These are phyloP conservation scores for Eimeria acervulina DNA, from an alignment of 169 alveolate genomes.

Conservation along the genomic window DNA sequence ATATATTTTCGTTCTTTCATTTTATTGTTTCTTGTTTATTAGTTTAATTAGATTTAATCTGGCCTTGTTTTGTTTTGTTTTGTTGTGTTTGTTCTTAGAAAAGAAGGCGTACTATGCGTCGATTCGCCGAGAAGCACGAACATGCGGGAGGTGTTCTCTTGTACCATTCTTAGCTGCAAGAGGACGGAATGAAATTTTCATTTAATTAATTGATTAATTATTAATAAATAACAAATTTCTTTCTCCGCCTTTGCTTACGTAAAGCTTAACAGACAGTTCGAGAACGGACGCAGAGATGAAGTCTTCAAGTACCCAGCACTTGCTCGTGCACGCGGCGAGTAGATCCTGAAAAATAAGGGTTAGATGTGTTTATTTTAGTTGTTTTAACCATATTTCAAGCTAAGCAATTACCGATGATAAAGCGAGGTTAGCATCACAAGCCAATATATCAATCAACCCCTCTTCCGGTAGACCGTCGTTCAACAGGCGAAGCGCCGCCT, in stretches of 20 bases:
- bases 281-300: neutral
- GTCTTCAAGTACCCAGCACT: slow-evolving; percentile 7
- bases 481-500: neutral
- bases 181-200: neutral
- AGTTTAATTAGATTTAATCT: no score
- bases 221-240: neutral
- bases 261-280: neutral
- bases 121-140: neutral
- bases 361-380: neutral
- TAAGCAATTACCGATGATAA: neutral
- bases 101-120: neutral
- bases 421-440: neutral
- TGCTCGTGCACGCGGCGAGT: neutral
- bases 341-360: neutral
- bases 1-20: no score
- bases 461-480: neutral
- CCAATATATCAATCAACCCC: neutral
- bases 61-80: no score
- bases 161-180: neutral
- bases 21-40: no score
- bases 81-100: no score
- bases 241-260: neutral
- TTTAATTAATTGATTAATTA: no score
- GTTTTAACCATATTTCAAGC: neutral
- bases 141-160: neutral